phyloP scores from a whole-genome alignment of 306 rosid genomes.

The Prunus davidiana region DNA sequence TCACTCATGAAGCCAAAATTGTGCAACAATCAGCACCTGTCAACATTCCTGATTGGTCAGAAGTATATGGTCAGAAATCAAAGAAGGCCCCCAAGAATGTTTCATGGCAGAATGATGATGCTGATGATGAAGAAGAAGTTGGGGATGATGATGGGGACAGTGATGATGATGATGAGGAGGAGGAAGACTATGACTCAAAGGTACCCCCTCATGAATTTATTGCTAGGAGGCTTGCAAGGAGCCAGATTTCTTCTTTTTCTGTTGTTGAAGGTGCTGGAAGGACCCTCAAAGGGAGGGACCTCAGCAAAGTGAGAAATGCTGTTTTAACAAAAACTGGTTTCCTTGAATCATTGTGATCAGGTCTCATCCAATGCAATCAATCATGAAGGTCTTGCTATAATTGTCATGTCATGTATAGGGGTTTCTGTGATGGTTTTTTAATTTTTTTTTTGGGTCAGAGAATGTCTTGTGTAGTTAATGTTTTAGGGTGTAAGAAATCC shows the following conservation, averaged over 20 bases:
- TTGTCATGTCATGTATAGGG: constrained; percentile 24
- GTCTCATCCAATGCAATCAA: constrained; percentile 1
- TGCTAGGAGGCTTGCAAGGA: constrained; percentile 81
- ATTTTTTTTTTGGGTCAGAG: neutral
- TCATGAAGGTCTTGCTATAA: neutral
- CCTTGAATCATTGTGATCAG: constrained; percentile 55
- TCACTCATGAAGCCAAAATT: constrained; percentile 32
- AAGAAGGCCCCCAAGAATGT: constrained; percentile 31
- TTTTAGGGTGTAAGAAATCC: constrained; percentile 6
- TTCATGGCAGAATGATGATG: constrained; percentile 35
- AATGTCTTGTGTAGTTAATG: neutral
- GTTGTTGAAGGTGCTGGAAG: constrained; percentile 95
- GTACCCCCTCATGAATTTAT: constrained; percentile 85
- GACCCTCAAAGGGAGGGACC: constrained; percentile 90
- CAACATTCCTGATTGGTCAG: constrained; percentile 70
- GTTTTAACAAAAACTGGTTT: constrained; percentile 79
- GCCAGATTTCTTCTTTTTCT: constrained; percentile 79
- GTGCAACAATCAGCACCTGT: constrained; percentile 77
- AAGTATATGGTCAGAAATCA: constrained; percentile 36
- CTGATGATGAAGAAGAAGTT: constrained; percentile 10
- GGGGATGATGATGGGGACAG: constrained; percentile 21
- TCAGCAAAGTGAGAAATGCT: constrained; percentile 86
- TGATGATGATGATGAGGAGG: neutral
- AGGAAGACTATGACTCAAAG: constrained; percentile 40
- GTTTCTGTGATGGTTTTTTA: constrained; percentile 1